Conservation (phyloP, 2,329 filamentous ascomycete genomes). For the Penicillium hesseltinei region DNA sequence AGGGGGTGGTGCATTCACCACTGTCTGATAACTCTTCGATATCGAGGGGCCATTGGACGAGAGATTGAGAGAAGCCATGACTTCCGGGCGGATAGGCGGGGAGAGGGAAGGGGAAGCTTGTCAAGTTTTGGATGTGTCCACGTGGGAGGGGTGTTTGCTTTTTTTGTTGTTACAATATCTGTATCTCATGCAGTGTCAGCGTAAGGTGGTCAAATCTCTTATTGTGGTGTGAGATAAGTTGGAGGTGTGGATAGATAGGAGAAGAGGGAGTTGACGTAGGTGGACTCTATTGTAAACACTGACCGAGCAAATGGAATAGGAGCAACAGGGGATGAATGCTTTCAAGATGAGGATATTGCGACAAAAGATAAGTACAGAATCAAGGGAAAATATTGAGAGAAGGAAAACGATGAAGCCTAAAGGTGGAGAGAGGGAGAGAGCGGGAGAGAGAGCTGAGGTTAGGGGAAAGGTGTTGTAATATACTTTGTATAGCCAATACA, state of each 20-base stretch:
- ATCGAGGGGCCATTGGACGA: slow-evolving; percentile 80
- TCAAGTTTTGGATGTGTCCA: neutral
- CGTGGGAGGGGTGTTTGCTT: slow-evolving; percentile 3
- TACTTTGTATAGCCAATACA: neutral
- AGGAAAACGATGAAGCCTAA: slow-evolving; percentile 2
- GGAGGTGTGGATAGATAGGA: neutral
- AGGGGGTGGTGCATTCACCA: slow-evolving; percentile 61
- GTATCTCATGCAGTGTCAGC: slow-evolving; percentile 1
- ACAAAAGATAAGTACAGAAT: neutral
- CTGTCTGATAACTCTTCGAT: slow-evolving; percentile 68
- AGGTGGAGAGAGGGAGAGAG: neutral
- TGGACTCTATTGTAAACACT: slow-evolving; percentile 2
- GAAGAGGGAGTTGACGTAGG: slow-evolving; percentile 9
- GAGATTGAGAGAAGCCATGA: slow-evolving; percentile 77
- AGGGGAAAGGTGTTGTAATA: neutral
- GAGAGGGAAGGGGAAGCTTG: slow-evolving; percentile 3
- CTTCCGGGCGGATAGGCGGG: slow-evolving; percentile 10
- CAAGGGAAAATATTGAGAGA: neutral
- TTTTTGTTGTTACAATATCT: slow-evolving; percentile 2
- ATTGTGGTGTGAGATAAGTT: neutral
- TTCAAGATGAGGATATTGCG: neutral
- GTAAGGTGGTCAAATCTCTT: neutral
- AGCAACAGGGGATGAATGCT: neutral
- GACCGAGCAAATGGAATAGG: neutral
- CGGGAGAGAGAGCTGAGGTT: neutral